Evolutionary conservation across 306 rosid genomes (phyloP).

Genomic region (Lathyrus sativus): DNA sequence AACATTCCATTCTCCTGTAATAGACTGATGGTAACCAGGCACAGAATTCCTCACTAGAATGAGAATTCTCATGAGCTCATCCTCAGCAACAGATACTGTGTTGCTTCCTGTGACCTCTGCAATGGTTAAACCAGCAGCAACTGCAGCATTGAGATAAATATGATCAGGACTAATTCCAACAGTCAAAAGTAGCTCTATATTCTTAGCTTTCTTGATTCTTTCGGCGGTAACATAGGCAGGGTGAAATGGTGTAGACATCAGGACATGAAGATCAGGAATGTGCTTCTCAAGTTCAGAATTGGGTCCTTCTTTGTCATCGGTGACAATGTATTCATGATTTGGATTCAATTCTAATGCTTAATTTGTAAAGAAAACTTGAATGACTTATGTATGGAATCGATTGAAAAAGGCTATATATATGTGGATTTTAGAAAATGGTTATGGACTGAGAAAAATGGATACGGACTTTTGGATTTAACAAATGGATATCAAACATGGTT

Average conservation of each 20-base stretch:
- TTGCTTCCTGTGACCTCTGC: too few species aligned
- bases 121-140: slow-evolving; percentile 88
- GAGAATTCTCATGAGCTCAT: slow-evolving; percentile 92
- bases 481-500: too few species aligned
- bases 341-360: too few species aligned
- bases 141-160: slow-evolving; percentile 87
- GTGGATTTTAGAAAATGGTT: too few species aligned
- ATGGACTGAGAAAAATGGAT: too few species aligned
- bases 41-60: slow-evolving; percentile 82
- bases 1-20: slow-evolving; percentile 87
- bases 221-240: slow-evolving; percentile 92
- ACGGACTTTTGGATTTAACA: too few species aligned
- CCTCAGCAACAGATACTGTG: slow-evolving; percentile 91
- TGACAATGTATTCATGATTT: slow-evolving; percentile 87
- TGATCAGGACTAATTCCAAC: slow-evolving; percentile 97
- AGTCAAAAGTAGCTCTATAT: slow-evolving; percentile 78
- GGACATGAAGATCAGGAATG: too few species aligned
- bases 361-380: too few species aligned
- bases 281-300: slow-evolving; percentile 82
- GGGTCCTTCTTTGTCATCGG: slow-evolving; percentile 93
- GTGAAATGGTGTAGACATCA: too few species aligned
- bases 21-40: slow-evolving; percentile 79
- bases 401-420: too few species aligned
- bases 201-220: slow-evolving; percentile 88
- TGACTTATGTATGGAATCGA: too few species aligned